phyloP scores from a whole-genome alignment of 2,329 filamentous ascomycete genomes.

The Neofusicoccum kwambonambiense region DNA sequence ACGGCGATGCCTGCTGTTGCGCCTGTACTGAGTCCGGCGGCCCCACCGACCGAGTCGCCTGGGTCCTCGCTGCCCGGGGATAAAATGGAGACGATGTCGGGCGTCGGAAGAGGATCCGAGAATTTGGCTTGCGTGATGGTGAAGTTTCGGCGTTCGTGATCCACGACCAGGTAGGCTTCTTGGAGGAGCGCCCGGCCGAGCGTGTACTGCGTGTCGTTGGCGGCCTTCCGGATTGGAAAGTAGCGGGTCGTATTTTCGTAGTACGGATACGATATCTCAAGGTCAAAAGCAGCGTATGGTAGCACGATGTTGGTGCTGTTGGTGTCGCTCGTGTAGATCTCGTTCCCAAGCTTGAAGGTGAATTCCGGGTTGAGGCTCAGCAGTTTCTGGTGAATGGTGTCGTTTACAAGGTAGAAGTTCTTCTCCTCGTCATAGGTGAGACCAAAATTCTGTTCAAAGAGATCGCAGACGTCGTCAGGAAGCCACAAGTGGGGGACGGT shows the following conservation, averaged over 20 bases:
- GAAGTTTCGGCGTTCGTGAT: constrained; percentile 37
- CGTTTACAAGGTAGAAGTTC: constrained; percentile 41
- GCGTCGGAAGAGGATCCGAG: neutral
- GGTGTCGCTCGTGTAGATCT: constrained; percentile 28
- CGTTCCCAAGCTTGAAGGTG: constrained; percentile 38
- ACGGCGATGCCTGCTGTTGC: constrained; percentile 11
- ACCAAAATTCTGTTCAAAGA: constrained; percentile 41
- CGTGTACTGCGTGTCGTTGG: constrained; percentile 28
- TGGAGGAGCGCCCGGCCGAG: constrained; percentile 39
- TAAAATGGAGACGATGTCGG: constrained; percentile 1
- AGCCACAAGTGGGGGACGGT: constrained; percentile 25
- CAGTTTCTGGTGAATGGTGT: constrained; percentile 35
- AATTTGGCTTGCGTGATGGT: constrained; percentile 21
- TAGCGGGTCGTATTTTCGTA: constrained; percentile 23
- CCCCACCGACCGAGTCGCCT: neutral
- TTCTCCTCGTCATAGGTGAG: constrained; percentile 38
- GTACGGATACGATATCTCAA: neutral
- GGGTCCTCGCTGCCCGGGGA: neutral
- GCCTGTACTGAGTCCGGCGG: neutral
- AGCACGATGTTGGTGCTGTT: constrained; percentile 24
- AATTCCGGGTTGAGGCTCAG: constrained; percentile 34
- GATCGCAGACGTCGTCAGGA: constrained; percentile 34
- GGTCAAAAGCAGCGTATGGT: constrained; percentile 12
- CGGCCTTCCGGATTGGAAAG: constrained; percentile 39
- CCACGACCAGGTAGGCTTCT: constrained; percentile 39